Base-by-base conservation (phyloP, 768 basidiomycete genomes). In the Pulveroboletus sp. region DNA sequence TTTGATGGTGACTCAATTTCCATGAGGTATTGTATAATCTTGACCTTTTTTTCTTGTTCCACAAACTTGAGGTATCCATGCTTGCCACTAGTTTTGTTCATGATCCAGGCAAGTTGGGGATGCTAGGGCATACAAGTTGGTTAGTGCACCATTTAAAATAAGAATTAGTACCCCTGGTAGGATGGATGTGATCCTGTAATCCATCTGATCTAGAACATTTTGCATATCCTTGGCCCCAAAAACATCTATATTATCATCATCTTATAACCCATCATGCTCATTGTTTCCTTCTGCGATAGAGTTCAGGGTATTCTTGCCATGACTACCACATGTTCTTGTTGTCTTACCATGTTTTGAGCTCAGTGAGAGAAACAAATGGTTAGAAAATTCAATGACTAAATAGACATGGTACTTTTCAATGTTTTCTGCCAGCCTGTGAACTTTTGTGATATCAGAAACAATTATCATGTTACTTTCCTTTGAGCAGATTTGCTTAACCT, bases 341-440 rank as follows among this genome's bases (percentile, higher is more conserved):
- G 10, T 12, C 24, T n/a, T n/a, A n/a, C 0, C 1, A 14, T 18
- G 9, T 5, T 17, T 9, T 0, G 39, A 21, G 31, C 6, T 37
- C 32, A 46, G 32, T 8, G 40, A 41, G 0, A 2, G 35, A 36
- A n/a, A 36, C n/a, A n/a, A n/a, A 36, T n/a, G 35, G 7, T 17
- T 8, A 17, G 6, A n/a, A 36, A 36, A 36, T 3, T 36, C n/a
- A 17, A 36, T 17, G n/a, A 36, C 15, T 17, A 36, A 36, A 8
- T 36, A 35, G 14, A 12, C 32, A 33, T 33, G 5, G 2, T n/a
- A n/a, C n/a, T 33, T 8, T 11, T 11, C 14, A 33, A 33, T 12
- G n/a, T 12, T 11, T 33, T 11, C 12, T 12, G 4, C 32, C 32
- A 33, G 12, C 11, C 11, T 2, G 11, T 77, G 15, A 35, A 35